Evolutionary conservation across 148 eudicot species (phyloP).

Genomic region (Silene conica): DNA sequence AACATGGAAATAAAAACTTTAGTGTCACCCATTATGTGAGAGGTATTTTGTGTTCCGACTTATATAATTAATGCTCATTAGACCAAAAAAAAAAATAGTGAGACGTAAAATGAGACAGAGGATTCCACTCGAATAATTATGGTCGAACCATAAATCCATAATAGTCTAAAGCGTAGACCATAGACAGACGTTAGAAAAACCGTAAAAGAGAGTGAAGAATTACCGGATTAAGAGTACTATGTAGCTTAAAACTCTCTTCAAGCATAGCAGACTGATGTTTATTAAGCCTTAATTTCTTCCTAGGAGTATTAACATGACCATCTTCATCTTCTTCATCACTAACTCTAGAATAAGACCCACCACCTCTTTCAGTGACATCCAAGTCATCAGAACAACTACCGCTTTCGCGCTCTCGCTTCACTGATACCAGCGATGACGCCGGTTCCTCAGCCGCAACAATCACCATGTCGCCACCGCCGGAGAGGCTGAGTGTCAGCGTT

Average conservation of each 20-base stretch:
- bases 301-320: conserved; percentile 31
- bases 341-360: conserved; percentile 7
- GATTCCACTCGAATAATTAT: too few relatives aligned
- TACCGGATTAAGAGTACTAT: conserved; percentile 71
- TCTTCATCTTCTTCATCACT: conserved; percentile 57
- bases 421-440: conserved; percentile 24
- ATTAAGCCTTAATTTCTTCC: conserved; percentile 65
- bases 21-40: too few relatives aligned
- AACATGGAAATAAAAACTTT: too few relatives aligned
- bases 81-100: too few relatives aligned
- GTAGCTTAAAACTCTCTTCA: conserved; percentile 66
- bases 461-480: conserved; percentile 11
- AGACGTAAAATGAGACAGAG: too few relatives aligned
- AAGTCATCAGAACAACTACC: conserved; percentile 24
- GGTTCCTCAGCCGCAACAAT: conserved; percentile 1
- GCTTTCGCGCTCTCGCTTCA: conserved; percentile 37
- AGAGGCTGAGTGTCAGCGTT: conserved; percentile 41
- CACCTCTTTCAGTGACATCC: conserved; percentile 12
- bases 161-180: too few relatives aligned
- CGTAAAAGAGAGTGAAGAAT: neutral
- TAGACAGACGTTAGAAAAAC: neutral
- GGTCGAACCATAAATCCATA: too few relatives aligned
- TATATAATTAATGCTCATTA: too few relatives aligned
- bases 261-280: conserved; percentile 63
- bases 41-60: too few relatives aligned